Base-by-base conservation (phyloP, 306 rosid genomes). In the Trifolium dubium region DNA sequence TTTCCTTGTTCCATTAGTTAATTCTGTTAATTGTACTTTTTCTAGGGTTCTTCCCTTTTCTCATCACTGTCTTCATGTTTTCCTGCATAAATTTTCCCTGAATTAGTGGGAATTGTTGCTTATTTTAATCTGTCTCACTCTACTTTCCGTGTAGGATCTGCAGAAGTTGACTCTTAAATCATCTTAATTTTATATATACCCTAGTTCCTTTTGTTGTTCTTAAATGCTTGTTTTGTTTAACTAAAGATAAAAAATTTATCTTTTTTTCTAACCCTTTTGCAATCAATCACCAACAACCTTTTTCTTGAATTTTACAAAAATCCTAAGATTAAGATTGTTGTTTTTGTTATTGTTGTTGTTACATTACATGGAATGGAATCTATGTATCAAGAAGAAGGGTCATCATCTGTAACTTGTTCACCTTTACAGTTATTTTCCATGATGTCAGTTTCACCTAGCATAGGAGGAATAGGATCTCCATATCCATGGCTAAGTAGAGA, bases 381-480 rank as follows among this genome's bases (percentile, higher is more conserved):
- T 13, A 87, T 87, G 96, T 83, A 87, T 71, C 97, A 90, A 85
- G 96, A 90, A 51, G 97, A 92, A 83, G 96, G 97, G 32, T 86
- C 92, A 5, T 89, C 98, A 58, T 90, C 97, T 72, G 89, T 88
- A 62, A 90, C 97, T 80, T 92, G 92, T 58, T 87, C 93, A 43
- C 92, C 93, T 66, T 85, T 92, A 23, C 90, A 90, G 70, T 82
- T 85, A 67, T 90, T 90, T 62, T 85, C 98, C 31, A 83, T 87
- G 90, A 89, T 82, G 91, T 86, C 98, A 8, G 83, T 86, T 66
- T 85, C 93, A 34, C 93, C 98, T 58, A 79, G 73, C 76, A 58
- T 87, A 83, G 71, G 72, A 43, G 71, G 72, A 43, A 44, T 67
- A 29, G 95, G 98, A 53, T 87, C 98, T 60, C 92, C 98, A 2